Base-by-base conservation (phyloP, 768 basidiomycete genomes). In the Coprinopsis sp. region DNA sequence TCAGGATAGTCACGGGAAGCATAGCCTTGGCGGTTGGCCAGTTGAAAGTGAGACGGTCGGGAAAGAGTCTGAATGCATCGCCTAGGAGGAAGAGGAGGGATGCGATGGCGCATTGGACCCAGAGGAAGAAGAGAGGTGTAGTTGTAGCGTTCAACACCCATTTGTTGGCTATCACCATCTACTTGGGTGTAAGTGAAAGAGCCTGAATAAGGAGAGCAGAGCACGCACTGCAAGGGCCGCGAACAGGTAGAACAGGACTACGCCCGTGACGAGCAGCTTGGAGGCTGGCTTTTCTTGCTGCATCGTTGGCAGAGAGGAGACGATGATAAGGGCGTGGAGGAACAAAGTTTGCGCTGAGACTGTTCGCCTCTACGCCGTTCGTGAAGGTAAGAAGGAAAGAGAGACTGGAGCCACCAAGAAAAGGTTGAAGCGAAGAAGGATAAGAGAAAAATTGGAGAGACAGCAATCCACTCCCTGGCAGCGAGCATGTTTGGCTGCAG, bases 161-260 rank as follows among this genome's bases (percentile, higher is more conserved):
- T 86, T 93, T 91, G 57, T 91, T 91, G 85, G 88, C 91, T 78
- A 93, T 84, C 54, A 93, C 85, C 91, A 93, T 91, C 89, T 91
- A 59, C 0, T 43, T 25, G 47, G 13, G 6, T 11, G n/a, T 16
- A 37, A 19, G 37, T 33, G 21, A 46, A 24, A 22, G 28, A 36
- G 6, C 41, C 5, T 16, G 34, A 24, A 14, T 22, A 16, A 40
- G 14, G 7, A 36, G 19, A n/a, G 13, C 21, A 37, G 16, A 33
- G 31, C n/a, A 81, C 90, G 56, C 66, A 92, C 91, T 59, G 87
- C 76, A 48, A 93, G 66, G 19, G 91, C 91, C 45, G 91, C 90
- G n/a, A 91, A 77, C 46, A 94, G 78, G 61, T 94, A 94, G 66
- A 94, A 94, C 11, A 75, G 60, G 6, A 93, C 87, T 6, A 89